These are phyloP conservation scores for Durotheca rogersii DNA, from an alignment of 495 filamentous ascomycete genomes.

Conservation along the genomic window DNA sequence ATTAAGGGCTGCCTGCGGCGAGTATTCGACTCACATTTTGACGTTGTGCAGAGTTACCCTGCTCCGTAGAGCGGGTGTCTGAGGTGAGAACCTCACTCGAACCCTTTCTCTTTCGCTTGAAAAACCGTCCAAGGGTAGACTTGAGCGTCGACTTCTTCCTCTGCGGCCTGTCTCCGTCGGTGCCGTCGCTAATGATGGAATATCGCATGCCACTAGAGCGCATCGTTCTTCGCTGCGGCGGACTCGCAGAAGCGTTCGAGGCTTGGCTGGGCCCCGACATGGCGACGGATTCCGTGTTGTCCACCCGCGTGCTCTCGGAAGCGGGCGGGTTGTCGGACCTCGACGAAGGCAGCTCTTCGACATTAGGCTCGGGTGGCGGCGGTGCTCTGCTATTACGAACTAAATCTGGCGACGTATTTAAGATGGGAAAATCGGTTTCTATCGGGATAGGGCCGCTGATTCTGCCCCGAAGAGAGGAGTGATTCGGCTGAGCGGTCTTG, in stretches of 20 bases:
- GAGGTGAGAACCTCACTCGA: constrained; percentile 19
- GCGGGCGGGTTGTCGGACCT: constrained; percentile 41
- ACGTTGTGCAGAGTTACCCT: constrained; percentile 8
- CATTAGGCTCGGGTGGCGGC: constrained; percentile 16
- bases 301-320: constrained; percentile 29
- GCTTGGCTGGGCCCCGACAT: constrained; percentile 32
- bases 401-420: constrained; percentile 32
- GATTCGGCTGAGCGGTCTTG: constrained; percentile 40
- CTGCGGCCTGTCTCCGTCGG: constrained; percentile 41
- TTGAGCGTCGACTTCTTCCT: constrained; percentile 54
- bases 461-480: constrained; percentile 47
- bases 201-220: constrained; percentile 42
- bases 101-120: constrained; percentile 51
- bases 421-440: constrained; percentile 51
- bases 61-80: constrained; percentile 24
- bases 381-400: constrained; percentile 4
- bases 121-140: constrained; percentile 50
- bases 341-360: constrained; percentile 43
- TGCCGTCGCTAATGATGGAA: constrained; percentile 41
- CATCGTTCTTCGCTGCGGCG: constrained; percentile 37
- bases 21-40: constrained; percentile 17
- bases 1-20: not conserved
- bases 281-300: constrained; percentile 33
- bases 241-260: constrained; percentile 23
- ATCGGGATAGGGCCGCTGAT: constrained; percentile 56